Base-by-base conservation (phyloP, 306 rosid genomes). In the Castanospermum australe region DNA sequence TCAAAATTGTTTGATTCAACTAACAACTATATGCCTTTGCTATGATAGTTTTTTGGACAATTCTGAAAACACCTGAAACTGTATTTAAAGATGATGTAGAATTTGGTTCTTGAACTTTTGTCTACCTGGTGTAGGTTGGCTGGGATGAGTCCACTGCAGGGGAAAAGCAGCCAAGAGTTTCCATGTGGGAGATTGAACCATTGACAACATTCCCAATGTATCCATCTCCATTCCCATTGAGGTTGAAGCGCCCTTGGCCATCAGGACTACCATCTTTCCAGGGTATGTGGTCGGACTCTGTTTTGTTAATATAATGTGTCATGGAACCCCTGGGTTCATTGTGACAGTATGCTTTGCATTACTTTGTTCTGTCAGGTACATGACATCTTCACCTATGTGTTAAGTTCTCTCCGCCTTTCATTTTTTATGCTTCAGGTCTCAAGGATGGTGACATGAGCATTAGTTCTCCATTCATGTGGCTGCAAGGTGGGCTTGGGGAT, bases 111-210 rank as follows among this genome's bases (percentile, higher is more conserved):
- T 73, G 25, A 74, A 61, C 81, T 74, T 61, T 41, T 8, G 38
- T 57, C 24, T 69, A 42, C 54, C n/a, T 60, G 69, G 74, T 84
- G 81, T 82, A 93, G 98, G 98, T 93, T 81, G 98, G 98, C 50
- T 93, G 98, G 98, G 98, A 93, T 66, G 98, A 93, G 74, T 93
- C 98, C 50, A 89, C 98, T 2, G 92, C 98, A 32, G 98, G 98
- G 65, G 98, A 93, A 62, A 91, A 92, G 82, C 98, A 93, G 82
- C 97, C 98, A 54, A 93, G 98, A 82, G 97, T 93, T 32, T 91
- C 98, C 35, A 79, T 93, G 65, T 93, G 98, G 98, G 98, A 93
- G 79, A 90, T 93, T 85, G 98, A 93, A 75, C 98, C 98, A 4
- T 77, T 91, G 85, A 93, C 98, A 10, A 91, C 98, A 35, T 93